phyloP scores from a whole-genome alignment of 768 basidiomycete species.

The Filobasidium floriforme region DNA sequence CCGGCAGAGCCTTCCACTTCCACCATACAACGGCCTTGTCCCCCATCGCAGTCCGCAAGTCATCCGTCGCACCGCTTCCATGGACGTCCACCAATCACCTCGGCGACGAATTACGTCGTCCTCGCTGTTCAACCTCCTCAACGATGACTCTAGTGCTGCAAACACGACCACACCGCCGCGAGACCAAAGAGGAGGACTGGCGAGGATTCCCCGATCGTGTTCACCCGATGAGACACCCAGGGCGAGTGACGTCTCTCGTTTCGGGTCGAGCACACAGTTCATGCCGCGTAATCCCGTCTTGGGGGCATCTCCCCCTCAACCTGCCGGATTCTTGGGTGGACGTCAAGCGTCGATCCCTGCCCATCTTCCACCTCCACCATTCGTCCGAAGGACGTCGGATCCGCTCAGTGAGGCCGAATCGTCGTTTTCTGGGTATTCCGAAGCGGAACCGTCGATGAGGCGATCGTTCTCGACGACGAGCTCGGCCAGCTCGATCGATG shows the following conservation, averaged over 20 bases:
- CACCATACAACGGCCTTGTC: background rate
- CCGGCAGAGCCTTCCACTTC: background rate
- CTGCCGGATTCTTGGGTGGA: background rate
- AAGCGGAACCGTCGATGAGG: background rate
- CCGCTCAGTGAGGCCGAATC: background rate
- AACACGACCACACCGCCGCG: background rate
- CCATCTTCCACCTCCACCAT: conserved; percentile 1
- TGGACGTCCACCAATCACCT: conserved; percentile 10
- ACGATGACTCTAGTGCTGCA: background rate
- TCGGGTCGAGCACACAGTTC: background rate
- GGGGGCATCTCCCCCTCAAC: background rate
- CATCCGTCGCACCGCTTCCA: background rate
- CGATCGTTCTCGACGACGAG: background rate
- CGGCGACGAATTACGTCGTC: background rate
- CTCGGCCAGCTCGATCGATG: conserved; percentile 1
- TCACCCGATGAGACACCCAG: conserved; percentile 12
- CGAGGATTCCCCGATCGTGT: background rate
- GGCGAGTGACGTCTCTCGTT: conserved; percentile 7
- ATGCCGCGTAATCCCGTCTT: background rate
- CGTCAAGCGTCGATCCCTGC: background rate
- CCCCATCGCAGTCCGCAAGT: background rate
- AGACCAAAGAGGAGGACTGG: background rate
- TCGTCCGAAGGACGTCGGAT: background rate
- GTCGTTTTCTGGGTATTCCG: background rate
- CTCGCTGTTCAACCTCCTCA: conserved; percentile 9